A percentile compares a stretch with the other conserved stretches of the same genome.
Evolutionary conservation across 495 filamentous ascomycete species (phyloP).

Genomic region (Penicillium parvum): DNA sequence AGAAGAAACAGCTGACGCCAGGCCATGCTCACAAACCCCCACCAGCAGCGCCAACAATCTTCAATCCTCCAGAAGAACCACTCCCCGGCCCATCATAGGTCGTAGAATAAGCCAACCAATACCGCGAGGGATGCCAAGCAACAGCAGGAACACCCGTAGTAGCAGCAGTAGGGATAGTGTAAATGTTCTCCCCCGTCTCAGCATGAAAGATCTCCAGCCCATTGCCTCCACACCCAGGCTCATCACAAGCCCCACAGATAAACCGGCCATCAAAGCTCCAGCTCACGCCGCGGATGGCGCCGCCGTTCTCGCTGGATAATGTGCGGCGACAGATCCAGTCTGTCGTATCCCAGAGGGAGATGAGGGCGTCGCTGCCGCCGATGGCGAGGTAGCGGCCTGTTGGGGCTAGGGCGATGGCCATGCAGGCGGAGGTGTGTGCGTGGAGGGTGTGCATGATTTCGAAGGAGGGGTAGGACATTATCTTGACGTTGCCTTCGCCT

Average conservation of each 20-base stretch:
- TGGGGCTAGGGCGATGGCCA: conserved; percentile 67
- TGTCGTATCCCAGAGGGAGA: conserved; percentile 86
- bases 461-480: conserved; percentile 63
- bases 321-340: conserved; percentile 89
- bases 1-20: neutral
- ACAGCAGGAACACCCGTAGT: conserved; percentile 55
- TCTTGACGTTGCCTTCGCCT: conserved; percentile 74
- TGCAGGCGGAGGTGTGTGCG: conserved; percentile 76
- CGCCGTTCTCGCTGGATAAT: conserved; percentile 64
- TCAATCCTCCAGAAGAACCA: conserved; percentile 68
- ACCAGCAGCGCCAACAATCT: conserved; percentile 68
- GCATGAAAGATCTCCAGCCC: conserved; percentile 74
- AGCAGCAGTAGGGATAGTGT: conserved; percentile 66
- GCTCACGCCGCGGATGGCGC: conserved; percentile 76
- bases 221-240: conserved; percentile 45
- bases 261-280: conserved; percentile 92
- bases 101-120: conserved; percentile 85
- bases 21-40: conserved; percentile 20
- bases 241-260: conserved; percentile 79
- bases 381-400: conserved; percentile 77
- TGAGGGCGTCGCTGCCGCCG: conserved; percentile 83
- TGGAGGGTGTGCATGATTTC: conserved; percentile 58
- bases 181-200: conserved; percentile 82
- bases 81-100: conserved; percentile 71
- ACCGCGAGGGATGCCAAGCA: conserved; percentile 86